Evolutionary conservation across 352 stramenopile genomes (phyloP).

Genomic region (Blastocystis sp.): DNA sequence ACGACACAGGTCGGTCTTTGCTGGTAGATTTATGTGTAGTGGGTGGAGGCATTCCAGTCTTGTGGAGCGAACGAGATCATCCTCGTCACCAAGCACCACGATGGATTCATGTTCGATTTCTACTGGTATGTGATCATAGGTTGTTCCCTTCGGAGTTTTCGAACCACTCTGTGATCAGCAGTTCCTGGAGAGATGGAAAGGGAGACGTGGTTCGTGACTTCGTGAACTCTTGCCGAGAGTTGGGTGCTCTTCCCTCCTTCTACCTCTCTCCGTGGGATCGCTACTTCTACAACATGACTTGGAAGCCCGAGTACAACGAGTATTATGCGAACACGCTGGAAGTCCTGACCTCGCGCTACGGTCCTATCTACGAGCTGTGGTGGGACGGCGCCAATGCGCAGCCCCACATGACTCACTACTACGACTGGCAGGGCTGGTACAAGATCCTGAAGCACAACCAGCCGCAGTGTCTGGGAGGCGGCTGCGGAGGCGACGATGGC

Average conservation of each 20-base stretch:
- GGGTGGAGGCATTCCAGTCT: slow-evolving; percentile 44
- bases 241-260: slow-evolving; percentile 35
- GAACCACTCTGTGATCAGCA: slow-evolving; percentile 41
- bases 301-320: slow-evolving; percentile 62
- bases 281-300: slow-evolving; percentile 63
- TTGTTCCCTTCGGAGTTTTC: slow-evolving; percentile 47
- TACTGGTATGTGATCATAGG: background rate
- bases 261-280: slow-evolving; percentile 62
- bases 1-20: slow-evolving; percentile 20
- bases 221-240: slow-evolving; percentile 14
- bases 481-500: slow-evolving; percentile 39
- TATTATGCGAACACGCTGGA: slow-evolving; percentile 57
- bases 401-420: slow-evolving; percentile 43
- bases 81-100: slow-evolving; percentile 60
- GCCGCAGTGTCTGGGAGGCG: slow-evolving; percentile 49
- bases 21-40: background rate
- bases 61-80: slow-evolving; percentile 48
- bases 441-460: slow-evolving; percentile 55
- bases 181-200: slow-evolving; percentile 59
- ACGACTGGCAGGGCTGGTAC: slow-evolving; percentile 62
- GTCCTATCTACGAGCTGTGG: slow-evolving; percentile 61
- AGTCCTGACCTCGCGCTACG: slow-evolving; percentile 29
- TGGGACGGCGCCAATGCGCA: slow-evolving; percentile 59
- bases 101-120: slow-evolving; percentile 43
- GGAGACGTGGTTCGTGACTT: slow-evolving; percentile 58